Percentiles rank a stretch among this genome's conserved stretches.
Evolutionary conservation across 1,284 basidiomycete genomes (phyloP).

Genomic region (Rhodotorula sp.): DNA sequence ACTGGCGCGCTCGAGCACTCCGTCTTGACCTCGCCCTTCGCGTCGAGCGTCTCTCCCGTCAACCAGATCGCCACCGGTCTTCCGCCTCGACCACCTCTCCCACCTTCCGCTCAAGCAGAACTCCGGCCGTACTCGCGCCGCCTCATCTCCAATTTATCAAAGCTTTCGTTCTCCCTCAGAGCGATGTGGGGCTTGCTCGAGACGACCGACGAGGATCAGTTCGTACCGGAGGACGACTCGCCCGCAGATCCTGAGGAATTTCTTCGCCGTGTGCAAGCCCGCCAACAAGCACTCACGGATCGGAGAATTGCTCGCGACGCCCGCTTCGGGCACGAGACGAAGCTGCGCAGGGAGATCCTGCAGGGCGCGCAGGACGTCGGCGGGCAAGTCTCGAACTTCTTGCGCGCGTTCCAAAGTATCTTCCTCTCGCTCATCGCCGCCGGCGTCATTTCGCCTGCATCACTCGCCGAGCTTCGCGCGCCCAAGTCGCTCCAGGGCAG

Average conservation of each 20-base stretch:
- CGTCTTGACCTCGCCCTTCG: slow-evolving; percentile 6
- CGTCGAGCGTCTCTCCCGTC: slow-evolving; percentile 3
- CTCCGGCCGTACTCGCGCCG: slow-evolving; percentile 52
- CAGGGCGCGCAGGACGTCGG: slow-evolving; percentile 72
- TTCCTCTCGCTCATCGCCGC: slow-evolving; percentile 1
- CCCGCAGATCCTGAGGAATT: slow-evolving; percentile 26
- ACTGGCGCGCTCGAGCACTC: slow-evolving; percentile 40
- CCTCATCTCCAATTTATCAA: slow-evolving; percentile 53
- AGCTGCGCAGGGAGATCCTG: slow-evolving; percentile 41
- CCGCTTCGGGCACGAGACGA: slow-evolving; percentile 38
- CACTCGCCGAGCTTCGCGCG: slow-evolving; percentile 21
- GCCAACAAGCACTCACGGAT: slow-evolving; percentile 18
- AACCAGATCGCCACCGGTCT: slow-evolving; percentile 24
- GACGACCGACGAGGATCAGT: slow-evolving; percentile 41
- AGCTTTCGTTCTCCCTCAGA: slow-evolving; percentile 53
- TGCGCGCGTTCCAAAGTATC: slow-evolving; percentile 64
- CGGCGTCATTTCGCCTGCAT: not conserved
- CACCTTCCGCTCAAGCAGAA: slow-evolving; percentile 37
- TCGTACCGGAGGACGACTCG: slow-evolving; percentile 36
- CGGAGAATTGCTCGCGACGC: slow-evolving; percentile 7
- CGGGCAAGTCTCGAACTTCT: slow-evolving; percentile 68
- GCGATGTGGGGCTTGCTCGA: slow-evolving; percentile 48
- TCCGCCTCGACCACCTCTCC: slow-evolving; percentile 8
- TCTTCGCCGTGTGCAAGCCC: slow-evolving; percentile 16
- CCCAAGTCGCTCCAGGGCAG: slow-evolving; percentile 28